phyloP scores from a whole-genome alignment of 805 yeast genomes.

The Ogataea pignaliae region DNA sequence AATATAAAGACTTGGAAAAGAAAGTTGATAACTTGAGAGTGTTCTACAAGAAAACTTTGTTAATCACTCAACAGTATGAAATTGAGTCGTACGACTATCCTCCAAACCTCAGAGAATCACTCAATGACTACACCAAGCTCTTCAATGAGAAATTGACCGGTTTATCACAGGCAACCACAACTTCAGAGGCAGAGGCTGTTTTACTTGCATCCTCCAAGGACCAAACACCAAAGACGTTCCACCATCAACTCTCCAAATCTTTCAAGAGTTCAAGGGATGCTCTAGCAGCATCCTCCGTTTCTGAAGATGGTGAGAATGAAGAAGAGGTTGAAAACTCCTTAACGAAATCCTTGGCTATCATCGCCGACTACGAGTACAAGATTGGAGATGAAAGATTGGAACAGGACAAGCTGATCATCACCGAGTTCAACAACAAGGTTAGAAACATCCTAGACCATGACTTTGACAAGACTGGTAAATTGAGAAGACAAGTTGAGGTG shows the following conservation, averaged over 20 bases:
- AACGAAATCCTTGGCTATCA: conserved; percentile 48
- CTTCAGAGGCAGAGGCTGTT: conserved; percentile 61
- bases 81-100: conserved; percentile 80
- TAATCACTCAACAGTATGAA: conserved; percentile 59
- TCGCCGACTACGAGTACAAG: conserved; percentile 52
- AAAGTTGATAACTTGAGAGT: conserved; percentile 61
- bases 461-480: conserved; percentile 55
- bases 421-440: conserved; percentile 55
- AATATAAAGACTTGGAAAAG: conserved; percentile 62
- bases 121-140: conserved; percentile 55
- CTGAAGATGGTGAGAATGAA: conserved; percentile 26
- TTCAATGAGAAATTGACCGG: conserved; percentile 53
- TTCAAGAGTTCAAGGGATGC: conserved; percentile 47
- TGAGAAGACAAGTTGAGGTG: conserved; percentile 64
- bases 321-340: conserved; percentile 44
- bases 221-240: conserved; percentile 61
- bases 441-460: conserved; percentile 48
- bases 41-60: conserved; percentile 49
- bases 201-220: conserved; percentile 34
- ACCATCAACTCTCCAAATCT: conserved; percentile 62
- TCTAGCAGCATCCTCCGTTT: conserved; percentile 25
- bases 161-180: conserved; percentile 58
- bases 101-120: conserved; percentile 67
- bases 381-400: conserved; percentile 65
- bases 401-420: conserved; percentile 61